Conservation (phyloP, 768 basidiomycete genomes). For the Termitomyces sp. region DNA sequence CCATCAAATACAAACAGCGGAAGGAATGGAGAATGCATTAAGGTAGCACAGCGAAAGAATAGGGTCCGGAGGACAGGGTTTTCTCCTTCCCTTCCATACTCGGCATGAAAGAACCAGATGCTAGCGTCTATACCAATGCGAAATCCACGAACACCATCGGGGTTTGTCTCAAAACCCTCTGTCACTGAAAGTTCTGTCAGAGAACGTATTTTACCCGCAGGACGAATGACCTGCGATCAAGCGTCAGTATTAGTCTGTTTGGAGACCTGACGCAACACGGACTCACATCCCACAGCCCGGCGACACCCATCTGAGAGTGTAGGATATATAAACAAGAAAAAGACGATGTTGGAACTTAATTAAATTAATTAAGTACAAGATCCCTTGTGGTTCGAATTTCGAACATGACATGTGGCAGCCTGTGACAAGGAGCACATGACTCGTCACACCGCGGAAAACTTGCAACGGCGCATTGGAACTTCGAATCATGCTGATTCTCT, state of each 20-base stretch:
- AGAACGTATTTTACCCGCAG: conserved; percentile 66
- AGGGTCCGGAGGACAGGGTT: conserved; percentile 79
- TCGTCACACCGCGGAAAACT: neutral
- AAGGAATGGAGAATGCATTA: conserved; percentile 74
- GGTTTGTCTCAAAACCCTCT: conserved; percentile 70
- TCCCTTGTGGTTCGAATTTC: too few relatives aligned
- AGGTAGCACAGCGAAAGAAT: conserved; percentile 80
- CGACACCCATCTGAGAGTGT: conserved; percentile 25
- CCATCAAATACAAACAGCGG: conserved; percentile 94
- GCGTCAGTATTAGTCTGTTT: conserved; percentile 13
- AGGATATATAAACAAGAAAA: neutral
- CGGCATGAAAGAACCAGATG: conserved; percentile 80
- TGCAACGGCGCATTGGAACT: too few relatives aligned
- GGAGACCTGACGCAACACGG: neutral
- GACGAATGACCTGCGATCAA: conserved; percentile 49
- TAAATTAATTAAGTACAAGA: neutral
- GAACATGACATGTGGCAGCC: neutral
- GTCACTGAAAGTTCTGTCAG: conserved; percentile 69
- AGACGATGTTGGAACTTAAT: neutral
- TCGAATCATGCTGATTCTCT: too few relatives aligned
- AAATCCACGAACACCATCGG: conserved; percentile 60
- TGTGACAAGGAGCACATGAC: conserved; percentile 1
- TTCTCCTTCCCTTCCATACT: conserved; percentile 72
- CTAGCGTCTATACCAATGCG: conserved; percentile 86
- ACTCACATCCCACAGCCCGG: conserved; percentile 39